Conservation (phyloP, 768 basidiomycete genomes). For the Russula vinacea region DNA sequence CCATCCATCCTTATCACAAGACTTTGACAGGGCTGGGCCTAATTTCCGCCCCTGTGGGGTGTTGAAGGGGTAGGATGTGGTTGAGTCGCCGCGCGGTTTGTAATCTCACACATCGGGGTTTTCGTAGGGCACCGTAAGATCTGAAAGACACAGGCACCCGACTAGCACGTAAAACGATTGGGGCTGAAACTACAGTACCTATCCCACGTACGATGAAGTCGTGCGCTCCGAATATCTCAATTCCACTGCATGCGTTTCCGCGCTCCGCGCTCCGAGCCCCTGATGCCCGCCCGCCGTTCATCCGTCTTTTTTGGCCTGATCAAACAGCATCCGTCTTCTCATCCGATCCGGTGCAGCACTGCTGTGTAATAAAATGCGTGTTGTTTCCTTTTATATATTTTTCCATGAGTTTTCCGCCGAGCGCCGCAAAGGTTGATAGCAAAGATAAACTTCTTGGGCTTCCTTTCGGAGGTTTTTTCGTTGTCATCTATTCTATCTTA, state of each 20-base stretch:
- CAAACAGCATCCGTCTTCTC: no score
- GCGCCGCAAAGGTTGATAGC: no score
- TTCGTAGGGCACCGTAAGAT: background rate
- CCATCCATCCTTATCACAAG: background rate
- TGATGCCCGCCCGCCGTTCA: no score
- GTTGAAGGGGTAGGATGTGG: background rate
- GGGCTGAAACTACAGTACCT: background rate
- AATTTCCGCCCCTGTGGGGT: background rate
- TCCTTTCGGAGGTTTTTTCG: background rate
- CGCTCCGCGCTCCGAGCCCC: no score
- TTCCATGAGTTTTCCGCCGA: no score
- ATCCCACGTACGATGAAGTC: background rate
- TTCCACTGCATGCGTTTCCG: no score
- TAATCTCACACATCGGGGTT: background rate
- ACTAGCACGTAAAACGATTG: background rate
- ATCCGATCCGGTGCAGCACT: no score
- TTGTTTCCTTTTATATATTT: no score
- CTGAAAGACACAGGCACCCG: background rate
- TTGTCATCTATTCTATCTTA: no score
- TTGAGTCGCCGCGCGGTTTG: background rate
- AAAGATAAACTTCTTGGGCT: background rate
- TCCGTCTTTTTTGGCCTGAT: no score
- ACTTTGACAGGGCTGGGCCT: background rate
- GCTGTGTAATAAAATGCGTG: no score
- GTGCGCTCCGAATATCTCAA: background rate